Evolutionary conservation across 805 yeast species (phyloP), one percentile per base, ranked within the genome.

Genomic region (Lipomyces oligophaga): DNA sequence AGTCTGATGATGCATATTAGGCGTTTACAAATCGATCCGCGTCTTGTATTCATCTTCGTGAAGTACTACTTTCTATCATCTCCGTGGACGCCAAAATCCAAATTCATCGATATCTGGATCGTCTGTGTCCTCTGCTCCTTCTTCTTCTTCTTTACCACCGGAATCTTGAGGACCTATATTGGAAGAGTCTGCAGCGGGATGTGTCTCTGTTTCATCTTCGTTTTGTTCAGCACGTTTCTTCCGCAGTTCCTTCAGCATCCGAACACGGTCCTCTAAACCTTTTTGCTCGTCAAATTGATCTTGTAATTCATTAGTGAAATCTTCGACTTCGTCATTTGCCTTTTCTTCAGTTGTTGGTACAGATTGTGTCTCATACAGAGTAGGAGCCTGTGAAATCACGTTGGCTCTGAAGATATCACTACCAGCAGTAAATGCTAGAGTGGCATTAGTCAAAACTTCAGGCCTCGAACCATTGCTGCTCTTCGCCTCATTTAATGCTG

Each of bases 211-310:
- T 4, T 22, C 11, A 28, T 30, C 28, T n/a, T n/a, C n/a, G n/a
- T n/a, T n/a, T n/a, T n/a, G n/a, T n/a, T n/a, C n/a, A n/a, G n/a
- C n/a, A n/a, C n/a, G n/a, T n/a, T n/a, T n/a, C n/a, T n/a, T n/a
- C 10, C 58, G 52, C 31, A 25, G 38, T 8, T 37, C 34, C 41
- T 54, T 54, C 19, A 54, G 38, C 32, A 38, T 35, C 24, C 26
- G 43, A 15, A 54, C 52, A 13, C 49, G 25, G 6, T 32, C 35
- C 28, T 52, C 50, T 4, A 48, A 30, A 16, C 32, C 45, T 15
- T 40, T 27, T 34, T 54, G 58, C 28, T 54, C 54, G 10, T 44
- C 57, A 33, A 54, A 37, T 28, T 54, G 42, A 18, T 49, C 41
- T n/a, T 27, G 45, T 11, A 54, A 31, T 3, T 25, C 38, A 8